phyloP scores from a whole-genome alignment of 2,329 filamentous ascomycete genomes.

The Teratosphaeria viscida region DNA sequence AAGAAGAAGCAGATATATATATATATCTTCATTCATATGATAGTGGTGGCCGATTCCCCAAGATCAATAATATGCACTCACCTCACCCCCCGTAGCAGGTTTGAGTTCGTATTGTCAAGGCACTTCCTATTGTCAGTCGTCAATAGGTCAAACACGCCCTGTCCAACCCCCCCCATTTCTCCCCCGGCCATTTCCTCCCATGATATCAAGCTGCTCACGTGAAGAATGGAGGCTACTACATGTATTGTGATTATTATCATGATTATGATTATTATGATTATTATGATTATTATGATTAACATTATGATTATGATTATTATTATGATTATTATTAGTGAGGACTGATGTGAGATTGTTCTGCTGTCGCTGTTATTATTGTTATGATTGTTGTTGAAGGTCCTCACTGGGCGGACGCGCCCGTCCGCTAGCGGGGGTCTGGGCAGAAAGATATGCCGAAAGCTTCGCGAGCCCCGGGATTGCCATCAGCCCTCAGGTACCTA shows the following conservation, averaged over 20 bases:
- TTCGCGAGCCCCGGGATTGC: background rate
- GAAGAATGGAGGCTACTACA: no score
- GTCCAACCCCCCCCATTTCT: background rate
- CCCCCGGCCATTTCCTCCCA: background rate
- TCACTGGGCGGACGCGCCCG: background rate
- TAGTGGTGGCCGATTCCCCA: background rate
- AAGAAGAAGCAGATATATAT: no score
- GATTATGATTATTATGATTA: no score
- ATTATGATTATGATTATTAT: no score
- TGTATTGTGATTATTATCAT: no score
- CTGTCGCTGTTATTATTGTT: background rate
- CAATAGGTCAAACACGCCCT: background rate
- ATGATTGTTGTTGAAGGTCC: no score
- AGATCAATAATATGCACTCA: constrained; percentile 1
- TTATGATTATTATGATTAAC: no score
- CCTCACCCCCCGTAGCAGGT: background rate
- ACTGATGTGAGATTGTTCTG: background rate
- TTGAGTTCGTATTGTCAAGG: background rate
- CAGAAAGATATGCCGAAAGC: background rate
- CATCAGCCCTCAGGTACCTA: no score
- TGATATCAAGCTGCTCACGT: no score
- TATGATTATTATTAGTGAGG: background rate
- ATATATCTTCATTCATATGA: background rate
- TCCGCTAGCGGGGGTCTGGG: background rate
- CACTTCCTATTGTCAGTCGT: background rate